Evolutionary conservation across 352 stramenopile genomes (phyloP).

Genomic region (Phytopythium mirpurense): DNA sequence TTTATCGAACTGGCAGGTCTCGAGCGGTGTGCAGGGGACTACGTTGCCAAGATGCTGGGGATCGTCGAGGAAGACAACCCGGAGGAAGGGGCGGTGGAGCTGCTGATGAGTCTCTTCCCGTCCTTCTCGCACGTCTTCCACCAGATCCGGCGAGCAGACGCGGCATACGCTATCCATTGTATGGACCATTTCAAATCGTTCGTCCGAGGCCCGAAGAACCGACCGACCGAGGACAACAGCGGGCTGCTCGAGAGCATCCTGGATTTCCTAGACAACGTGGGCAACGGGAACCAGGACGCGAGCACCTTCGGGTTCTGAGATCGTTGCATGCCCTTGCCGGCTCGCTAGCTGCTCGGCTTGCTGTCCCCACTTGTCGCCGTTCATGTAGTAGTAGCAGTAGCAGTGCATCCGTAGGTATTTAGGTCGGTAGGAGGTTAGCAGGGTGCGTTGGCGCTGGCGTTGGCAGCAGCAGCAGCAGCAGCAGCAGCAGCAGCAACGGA

Average conservation of each 20-base stretch:
- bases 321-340: background rate
- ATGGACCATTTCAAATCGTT: slow-evolving; percentile 85
- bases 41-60: slow-evolving; percentile 81
- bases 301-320: slow-evolving; percentile 77
- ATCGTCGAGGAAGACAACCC: slow-evolving; percentile 76
- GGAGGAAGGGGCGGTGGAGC: slow-evolving; percentile 74
- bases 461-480: too few relatives aligned
- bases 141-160: slow-evolving; percentile 74
- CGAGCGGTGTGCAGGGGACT: slow-evolving; percentile 83
- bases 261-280: slow-evolving; percentile 66
- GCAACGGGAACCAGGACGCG: slow-evolving; percentile 45
- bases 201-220: slow-evolving; percentile 81
- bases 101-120: slow-evolving; percentile 85
- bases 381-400: background rate
- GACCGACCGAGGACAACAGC: slow-evolving; percentile 63
- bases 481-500: background rate
- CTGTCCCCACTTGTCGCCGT: background rate
- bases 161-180: slow-evolving; percentile 79
- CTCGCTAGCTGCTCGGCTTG: too few relatives aligned
- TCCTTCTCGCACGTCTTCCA: slow-evolving; percentile 85
- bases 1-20: slow-evolving; percentile 30
- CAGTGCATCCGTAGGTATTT: slow-evolving; percentile 2
- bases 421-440: slow-evolving; percentile 2
- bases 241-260: slow-evolving; percentile 72
- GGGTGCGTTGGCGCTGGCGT: too few relatives aligned